Base-by-base conservation (phyloP, 768 basidiomycete species). In the Russula emetica region DNA sequence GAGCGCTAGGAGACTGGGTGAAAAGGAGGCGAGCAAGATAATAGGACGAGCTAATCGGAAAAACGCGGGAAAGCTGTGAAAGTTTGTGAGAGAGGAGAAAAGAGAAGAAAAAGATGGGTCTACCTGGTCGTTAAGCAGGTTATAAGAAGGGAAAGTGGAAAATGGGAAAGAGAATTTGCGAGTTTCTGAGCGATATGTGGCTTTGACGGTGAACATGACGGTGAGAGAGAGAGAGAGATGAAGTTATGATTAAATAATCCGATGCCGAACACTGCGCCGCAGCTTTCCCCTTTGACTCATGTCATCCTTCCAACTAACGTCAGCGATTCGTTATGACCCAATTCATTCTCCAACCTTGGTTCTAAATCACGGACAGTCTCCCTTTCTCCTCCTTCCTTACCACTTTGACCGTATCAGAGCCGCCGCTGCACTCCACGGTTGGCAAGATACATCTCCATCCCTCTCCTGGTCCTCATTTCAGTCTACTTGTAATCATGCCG, bases 201-300 rank as follows among this genome's bases (percentile, higher is more conserved):
- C 88, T 75, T 92, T 92, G 71, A 91, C 82, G 61, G 83, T 83
- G 78, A 90, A 90, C 83, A 86, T 85, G 75, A 52, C 60, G 72
- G 68, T 40, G 69, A 68, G 67, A 38, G n/a, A n/a, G n/a, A 3
- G 38, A 42, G 49, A 45, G 36, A 58, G 55, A 24, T 11, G n/a
- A 4, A 34, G 5, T 24, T 34, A 13, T 24, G 34, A 60, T 60
- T 60, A 52, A 52, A 53, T 60, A 60, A 52, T 52, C 28, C 42
- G 36, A 13, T 3, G 44, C 20, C 3, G 4, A 24, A 20, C 28
- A n/a, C 60, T 45, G 53, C 42, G 60, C 44, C 44, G 60, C 53
- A 47, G 60, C 28, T 20, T 32, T 18, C 18, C 51, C 28, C 9
- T 13, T 28, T 51, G 30, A 52, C 24, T 50, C 49, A 50, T 50